phyloP scores from a whole-genome alignment of 2,329 filamentous ascomycete genomes.

The Sclerotinia nivalis region DNA sequence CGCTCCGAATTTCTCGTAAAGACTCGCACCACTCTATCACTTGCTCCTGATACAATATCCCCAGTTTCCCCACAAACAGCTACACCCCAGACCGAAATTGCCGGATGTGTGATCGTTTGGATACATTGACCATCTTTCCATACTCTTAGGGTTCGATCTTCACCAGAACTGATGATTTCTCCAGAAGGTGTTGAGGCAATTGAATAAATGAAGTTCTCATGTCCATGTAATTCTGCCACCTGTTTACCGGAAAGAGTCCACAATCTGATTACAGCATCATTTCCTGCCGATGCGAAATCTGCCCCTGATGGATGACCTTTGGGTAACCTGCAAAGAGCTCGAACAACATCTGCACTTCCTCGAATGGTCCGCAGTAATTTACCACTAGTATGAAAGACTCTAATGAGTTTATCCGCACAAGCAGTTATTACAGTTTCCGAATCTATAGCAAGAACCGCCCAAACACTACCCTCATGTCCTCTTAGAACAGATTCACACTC shows the following conservation, averaged over 20 bases:
- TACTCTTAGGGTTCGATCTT: slow-evolving; percentile 89
- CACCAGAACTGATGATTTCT: slow-evolving; percentile 86
- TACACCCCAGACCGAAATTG: slow-evolving; percentile 94
- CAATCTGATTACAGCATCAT: slow-evolving; percentile 83
- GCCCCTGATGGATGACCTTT: slow-evolving; percentile 75
- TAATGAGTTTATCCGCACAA: slow-evolving; percentile 86
- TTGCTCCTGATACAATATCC: slow-evolving; percentile 91
- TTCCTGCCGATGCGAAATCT: slow-evolving; percentile 92
- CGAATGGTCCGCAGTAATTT: slow-evolving; percentile 64
- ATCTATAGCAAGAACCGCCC: slow-evolving; percentile 86
- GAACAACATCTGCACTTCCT: slow-evolving; percentile 78
- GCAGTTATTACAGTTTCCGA: slow-evolving; percentile 82
- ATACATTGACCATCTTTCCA: slow-evolving; percentile 83
- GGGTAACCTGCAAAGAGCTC: slow-evolving; percentile 84
- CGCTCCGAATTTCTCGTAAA: slow-evolving; percentile 75
- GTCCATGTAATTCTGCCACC: slow-evolving; percentile 77
- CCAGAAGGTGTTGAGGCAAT: slow-evolving; percentile 76
- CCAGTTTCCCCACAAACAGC: slow-evolving; percentile 79
- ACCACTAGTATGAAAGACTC: slow-evolving; percentile 71
- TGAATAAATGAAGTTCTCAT: slow-evolving; percentile 94
- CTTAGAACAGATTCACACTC: slow-evolving; percentile 70
- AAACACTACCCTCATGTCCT: slow-evolving; percentile 81
- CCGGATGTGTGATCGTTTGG: slow-evolving; percentile 95
- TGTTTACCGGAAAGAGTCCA: slow-evolving; percentile 81
- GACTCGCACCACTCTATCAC: slow-evolving; percentile 80